Evolutionary conservation across 148 eudicot genomes (phyloP).

Genomic region (Selenicereus undatus): DNA sequence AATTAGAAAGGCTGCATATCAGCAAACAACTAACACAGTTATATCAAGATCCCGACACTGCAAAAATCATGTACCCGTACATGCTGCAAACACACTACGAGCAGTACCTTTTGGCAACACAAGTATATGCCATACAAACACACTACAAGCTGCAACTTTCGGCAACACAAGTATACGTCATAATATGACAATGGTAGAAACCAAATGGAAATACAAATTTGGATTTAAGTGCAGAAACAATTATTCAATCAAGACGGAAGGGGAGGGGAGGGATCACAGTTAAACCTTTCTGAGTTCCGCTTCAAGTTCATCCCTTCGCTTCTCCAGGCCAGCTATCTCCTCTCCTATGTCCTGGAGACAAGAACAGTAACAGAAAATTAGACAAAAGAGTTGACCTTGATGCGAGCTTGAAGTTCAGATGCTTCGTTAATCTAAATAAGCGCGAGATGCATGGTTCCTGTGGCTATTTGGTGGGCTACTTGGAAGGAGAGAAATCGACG

Average conservation of each 20-base stretch:
- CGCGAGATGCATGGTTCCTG: no score
- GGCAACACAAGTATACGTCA: background rate
- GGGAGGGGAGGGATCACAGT: background rate
- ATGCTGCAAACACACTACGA: no score
- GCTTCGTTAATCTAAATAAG: background rate
- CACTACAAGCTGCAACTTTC: background rate
- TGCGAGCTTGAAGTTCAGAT: conserved; percentile 6
- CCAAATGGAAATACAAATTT: background rate
- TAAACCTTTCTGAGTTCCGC: conserved; percentile 80
- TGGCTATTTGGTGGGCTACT: no score
- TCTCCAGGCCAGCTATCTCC: conserved; percentile 83
- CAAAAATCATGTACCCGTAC: no score
- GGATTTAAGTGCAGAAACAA: background rate
- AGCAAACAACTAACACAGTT: no score
- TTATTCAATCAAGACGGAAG: background rate
- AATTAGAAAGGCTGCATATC: no score
- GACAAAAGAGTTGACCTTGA: background rate
- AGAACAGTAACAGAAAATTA: conserved; percentile 4
- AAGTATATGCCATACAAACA: background rate
- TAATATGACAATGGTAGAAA: background rate
- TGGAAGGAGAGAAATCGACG: no score
- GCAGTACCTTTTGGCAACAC: background rate
- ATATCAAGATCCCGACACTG: no score
- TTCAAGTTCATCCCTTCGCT: conserved; percentile 87
- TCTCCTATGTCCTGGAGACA: conserved; percentile 61